Evolutionary conservation across 495 filamentous ascomycete species (phyloP).

Genomic region (Parathielavia hyrcaniae): DNA sequence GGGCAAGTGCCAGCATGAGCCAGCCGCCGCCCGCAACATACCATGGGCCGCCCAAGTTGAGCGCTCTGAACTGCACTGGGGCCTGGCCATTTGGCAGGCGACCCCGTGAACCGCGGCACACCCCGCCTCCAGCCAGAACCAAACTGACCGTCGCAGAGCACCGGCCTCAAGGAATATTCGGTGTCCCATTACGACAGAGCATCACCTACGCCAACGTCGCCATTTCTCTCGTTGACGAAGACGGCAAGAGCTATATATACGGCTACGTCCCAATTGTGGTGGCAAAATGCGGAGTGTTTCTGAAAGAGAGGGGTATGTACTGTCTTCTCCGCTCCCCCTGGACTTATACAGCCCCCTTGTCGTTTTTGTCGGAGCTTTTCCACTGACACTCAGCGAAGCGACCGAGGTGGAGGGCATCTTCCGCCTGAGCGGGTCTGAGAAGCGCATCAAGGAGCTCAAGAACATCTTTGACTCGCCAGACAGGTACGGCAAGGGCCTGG

Average conservation of each 20-base stretch:
- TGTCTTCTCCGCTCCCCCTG: background rate
- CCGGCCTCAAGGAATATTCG: conserved; percentile 64
- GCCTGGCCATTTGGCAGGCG: conserved; percentile 16
- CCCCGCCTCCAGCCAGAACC: conserved; percentile 6
- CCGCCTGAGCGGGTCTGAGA: conserved; percentile 91
- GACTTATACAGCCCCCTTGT: background rate
- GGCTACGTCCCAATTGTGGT: conserved; percentile 98
- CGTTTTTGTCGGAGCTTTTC: no score
- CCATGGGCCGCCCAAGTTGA: conserved; percentile 19
- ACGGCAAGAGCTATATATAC: conserved; percentile 93
- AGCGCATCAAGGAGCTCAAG: conserved; percentile 94
- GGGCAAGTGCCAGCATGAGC: conserved; percentile 32
- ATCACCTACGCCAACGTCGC: conserved; percentile 98
- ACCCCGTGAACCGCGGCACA: conserved; percentile 12
- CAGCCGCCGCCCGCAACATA: conserved; percentile 11
- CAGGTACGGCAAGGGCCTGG: conserved; percentile 90
- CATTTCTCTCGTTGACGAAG: conserved; percentile 86
- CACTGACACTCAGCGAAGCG: conserved; percentile 48
- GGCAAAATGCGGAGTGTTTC: conserved; percentile 93
- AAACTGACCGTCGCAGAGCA: conserved; percentile 34
- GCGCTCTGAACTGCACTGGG: conserved; percentile 21
- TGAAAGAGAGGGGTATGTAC: conserved; percentile 92
- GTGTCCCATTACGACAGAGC: conserved; percentile 86
- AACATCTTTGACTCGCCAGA: conserved; percentile 90
- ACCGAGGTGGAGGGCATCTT: conserved; percentile 98